Evolutionary conservation across 2,329 filamentous ascomycete species (phyloP).

Genomic region (Leptographium flavum): DNA sequence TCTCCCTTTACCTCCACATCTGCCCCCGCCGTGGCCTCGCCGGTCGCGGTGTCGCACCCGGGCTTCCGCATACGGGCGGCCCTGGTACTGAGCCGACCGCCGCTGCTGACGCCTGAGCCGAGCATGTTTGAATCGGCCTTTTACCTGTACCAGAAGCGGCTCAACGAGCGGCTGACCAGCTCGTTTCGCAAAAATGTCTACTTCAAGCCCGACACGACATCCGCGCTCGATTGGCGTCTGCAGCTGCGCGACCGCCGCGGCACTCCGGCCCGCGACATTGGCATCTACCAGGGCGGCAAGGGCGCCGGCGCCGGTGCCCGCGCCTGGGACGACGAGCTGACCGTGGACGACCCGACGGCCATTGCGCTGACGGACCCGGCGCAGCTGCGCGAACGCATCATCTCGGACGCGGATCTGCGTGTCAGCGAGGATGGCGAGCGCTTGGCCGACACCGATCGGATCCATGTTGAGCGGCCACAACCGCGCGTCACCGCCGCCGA

Average conservation of each 20-base stretch:
- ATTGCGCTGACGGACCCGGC: slow-evolving; percentile 31
- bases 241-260: slow-evolving; percentile 62
- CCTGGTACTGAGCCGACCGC: slow-evolving; percentile 76
- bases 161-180: slow-evolving; percentile 81
- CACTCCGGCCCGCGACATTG: slow-evolving; percentile 71
- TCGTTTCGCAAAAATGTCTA: slow-evolving; percentile 88
- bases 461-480: slow-evolving; percentile 56
- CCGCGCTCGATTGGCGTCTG: slow-evolving; percentile 78
- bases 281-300: slow-evolving; percentile 51
- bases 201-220: slow-evolving; percentile 79
- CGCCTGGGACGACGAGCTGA: slow-evolving; percentile 85
- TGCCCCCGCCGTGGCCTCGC: slow-evolving; percentile 12
- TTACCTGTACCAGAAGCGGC: slow-evolving; percentile 92
- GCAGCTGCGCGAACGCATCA: slow-evolving; percentile 50
- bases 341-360: slow-evolving; percentile 56
- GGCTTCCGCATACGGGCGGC: slow-evolving; percentile 43
- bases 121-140: slow-evolving; percentile 84
- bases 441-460: slow-evolving; percentile 41
- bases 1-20: slow-evolving; percentile 17
- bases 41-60: slow-evolving; percentile 2
- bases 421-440: slow-evolving; percentile 46
- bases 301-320: slow-evolving; percentile 26
- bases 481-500: slow-evolving; percentile 63
- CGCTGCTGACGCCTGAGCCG: slow-evolving; percentile 69
- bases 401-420: slow-evolving; percentile 59